phyloP scores from a whole-genome alignment of 805 yeast species.

The Candida arabinofermentans region DNA sequence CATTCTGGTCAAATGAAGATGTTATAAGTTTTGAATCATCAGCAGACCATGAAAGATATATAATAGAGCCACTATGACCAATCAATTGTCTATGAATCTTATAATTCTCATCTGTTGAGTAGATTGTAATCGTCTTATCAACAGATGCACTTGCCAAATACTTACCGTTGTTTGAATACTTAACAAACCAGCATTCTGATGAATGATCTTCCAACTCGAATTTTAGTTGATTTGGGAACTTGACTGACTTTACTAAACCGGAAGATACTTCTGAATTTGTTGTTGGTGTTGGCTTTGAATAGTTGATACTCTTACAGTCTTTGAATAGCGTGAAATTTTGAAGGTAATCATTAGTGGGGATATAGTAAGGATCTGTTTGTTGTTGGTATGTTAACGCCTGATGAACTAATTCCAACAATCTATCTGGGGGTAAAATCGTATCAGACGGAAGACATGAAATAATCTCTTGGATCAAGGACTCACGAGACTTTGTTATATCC shows the following conservation, averaged over 20 bases:
- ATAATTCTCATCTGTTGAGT: constrained; percentile 53
- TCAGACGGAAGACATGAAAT: constrained; percentile 46
- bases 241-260: no score
- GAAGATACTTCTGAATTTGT: no score
- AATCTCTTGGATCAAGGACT: constrained; percentile 37
- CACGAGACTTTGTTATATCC: constrained; percentile 32
- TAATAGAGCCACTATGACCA: constrained; percentile 51
- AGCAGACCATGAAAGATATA: constrained; percentile 73
- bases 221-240: constrained; percentile 42
- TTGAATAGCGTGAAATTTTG: constrained; percentile 15
- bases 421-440: constrained; percentile 40
- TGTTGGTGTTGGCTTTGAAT: constrained; percentile 3
- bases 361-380: constrained; percentile 19
- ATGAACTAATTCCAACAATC: constrained; percentile 45
- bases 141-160: constrained; percentile 74
- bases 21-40: constrained; percentile 64
- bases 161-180: constrained; percentile 74
- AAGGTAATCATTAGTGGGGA: constrained; percentile 16
- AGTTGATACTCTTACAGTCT: constrained; percentile 19
- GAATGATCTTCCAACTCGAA: constrained; percentile 48
- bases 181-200: constrained; percentile 81
- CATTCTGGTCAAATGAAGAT: constrained; percentile 67
- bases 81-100: constrained; percentile 33
- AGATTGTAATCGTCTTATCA: constrained; percentile 60
- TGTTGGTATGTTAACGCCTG: constrained; percentile 50